Evolutionary conservation across 371 early-diverging fungal genomes (phyloP).

Genomic region (Nosema muscidifuracis): DNA sequence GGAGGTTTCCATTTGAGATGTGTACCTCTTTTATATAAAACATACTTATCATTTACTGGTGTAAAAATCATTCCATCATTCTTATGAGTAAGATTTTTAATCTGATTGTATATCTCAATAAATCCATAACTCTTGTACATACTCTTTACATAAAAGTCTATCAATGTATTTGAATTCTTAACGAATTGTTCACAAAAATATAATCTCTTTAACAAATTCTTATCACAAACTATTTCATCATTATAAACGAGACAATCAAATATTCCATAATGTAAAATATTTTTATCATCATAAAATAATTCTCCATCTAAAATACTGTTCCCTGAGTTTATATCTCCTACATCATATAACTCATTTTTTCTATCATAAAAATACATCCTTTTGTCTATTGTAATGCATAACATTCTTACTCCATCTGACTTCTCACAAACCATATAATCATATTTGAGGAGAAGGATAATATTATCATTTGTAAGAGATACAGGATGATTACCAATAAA

Average conservation of each 20-base stretch:
- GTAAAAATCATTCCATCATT: constrained; percentile 94
- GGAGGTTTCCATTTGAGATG: constrained; percentile 98
- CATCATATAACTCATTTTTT: constrained; percentile 49
- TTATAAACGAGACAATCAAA: constrained; percentile 61
- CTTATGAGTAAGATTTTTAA: constrained; percentile 69
- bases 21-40: constrained; percentile 72
- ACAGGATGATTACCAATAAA: constrained; percentile 90
- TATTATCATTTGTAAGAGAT: constrained; percentile 69
- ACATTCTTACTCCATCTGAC: constrained; percentile 83
- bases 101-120: constrained; percentile 50
- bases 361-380: constrained; percentile 59
- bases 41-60: constrained; percentile 72
- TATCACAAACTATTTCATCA: constrained; percentile 7
- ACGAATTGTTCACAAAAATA: constrained; percentile 44
- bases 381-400: constrained; percentile 64
- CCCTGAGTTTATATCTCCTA: constrained; percentile 8
- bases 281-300: constrained; percentile 29
- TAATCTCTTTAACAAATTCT: constrained; percentile 52
- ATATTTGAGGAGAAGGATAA: constrained; percentile 69
- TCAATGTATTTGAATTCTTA: neutral
- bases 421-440: constrained; percentile 91
- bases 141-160: constrained; percentile 48
- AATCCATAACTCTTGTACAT: constrained; percentile 62
- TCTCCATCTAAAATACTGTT: constrained; percentile 61
- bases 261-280: constrained; percentile 39